Percentiles rank a stretch among this genome's conserved stretches.
Conservation (phyloP, 1,284 basidiomycete species). For the Cronartium ribicola region DNA sequence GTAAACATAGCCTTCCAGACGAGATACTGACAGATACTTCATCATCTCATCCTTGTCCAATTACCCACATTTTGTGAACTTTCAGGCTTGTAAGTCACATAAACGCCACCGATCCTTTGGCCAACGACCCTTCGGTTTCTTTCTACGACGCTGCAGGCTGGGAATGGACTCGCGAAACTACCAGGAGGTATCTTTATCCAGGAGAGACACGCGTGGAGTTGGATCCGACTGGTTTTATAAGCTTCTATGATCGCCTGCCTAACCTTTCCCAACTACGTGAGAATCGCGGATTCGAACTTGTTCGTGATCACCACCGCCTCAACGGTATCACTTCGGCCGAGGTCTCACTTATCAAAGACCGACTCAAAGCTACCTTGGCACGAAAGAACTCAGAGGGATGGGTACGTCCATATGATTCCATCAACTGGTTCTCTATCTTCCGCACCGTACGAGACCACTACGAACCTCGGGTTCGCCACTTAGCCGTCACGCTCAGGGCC, state of each 20-base stretch:
- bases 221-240: neutral
- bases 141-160: neutral
- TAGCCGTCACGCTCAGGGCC: neutral
- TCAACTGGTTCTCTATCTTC: neutral
- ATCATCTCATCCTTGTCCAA: neutral
- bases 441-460: neutral
- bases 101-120: neutral
- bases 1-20: neutral
- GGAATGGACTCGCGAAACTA: neutral
- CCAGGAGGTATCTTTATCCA: neutral
- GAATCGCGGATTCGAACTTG: neutral
- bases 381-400: conserved; percentile 4
- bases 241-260: neutral
- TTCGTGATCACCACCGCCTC: neutral
- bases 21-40: neutral
- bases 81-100: neutral
- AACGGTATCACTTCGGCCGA: neutral
- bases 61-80: neutral
- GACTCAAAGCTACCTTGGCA: neutral
- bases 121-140: neutral
- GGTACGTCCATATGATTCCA: neutral
- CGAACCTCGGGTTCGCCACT: neutral
- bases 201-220: conserved; percentile 1
- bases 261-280: neutral
- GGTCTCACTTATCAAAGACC: neutral